A percentile compares a stretch with the other conserved stretches of the same genome.
Evolutionary conservation across 169 alveolate genomes (phyloP).

Genomic region (Neospora caninum): DNA sequence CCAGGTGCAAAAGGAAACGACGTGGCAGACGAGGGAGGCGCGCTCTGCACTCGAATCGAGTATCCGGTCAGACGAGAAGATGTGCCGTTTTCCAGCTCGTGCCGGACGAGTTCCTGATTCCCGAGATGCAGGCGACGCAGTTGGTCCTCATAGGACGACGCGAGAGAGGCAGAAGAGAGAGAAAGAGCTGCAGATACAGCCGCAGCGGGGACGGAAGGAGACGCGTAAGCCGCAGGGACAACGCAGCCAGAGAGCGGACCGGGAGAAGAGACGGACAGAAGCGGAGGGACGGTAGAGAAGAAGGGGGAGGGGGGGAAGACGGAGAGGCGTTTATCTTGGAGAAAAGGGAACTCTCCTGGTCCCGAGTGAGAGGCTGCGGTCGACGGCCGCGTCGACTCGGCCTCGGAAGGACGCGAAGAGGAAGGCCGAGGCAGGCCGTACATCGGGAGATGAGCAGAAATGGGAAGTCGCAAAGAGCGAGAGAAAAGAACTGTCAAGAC

Average conservation of each 20-base stretch:
- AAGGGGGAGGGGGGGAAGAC: background rate
- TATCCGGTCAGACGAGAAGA: background rate
- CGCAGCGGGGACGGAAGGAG: background rate
- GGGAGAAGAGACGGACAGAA: background rate
- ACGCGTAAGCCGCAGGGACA: background rate
- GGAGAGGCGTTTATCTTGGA: background rate
- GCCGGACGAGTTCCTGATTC: conserved; percentile 9
- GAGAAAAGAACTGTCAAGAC: no score
- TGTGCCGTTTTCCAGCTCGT: background rate
- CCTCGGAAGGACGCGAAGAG: background rate
- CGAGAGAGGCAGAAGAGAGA: background rate
- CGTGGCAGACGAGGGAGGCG: background rate
- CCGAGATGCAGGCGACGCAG: background rate
- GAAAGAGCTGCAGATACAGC: background rate
- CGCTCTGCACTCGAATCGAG: background rate
- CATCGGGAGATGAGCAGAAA: background rate
- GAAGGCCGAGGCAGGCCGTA: background rate
- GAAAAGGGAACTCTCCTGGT: background rate
- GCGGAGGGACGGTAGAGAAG: background rate
- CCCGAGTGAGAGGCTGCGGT: background rate
- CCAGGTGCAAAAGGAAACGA: background rate
- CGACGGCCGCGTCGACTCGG: conserved; percentile 27
- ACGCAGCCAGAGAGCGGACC: background rate
- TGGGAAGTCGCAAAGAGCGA: no score
- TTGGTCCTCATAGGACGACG: background rate